Evolutionary conservation across 805 yeast genomes (phyloP), one percentile per base, ranked within the genome.

Genomic region (Starmerella geochares): DNA sequence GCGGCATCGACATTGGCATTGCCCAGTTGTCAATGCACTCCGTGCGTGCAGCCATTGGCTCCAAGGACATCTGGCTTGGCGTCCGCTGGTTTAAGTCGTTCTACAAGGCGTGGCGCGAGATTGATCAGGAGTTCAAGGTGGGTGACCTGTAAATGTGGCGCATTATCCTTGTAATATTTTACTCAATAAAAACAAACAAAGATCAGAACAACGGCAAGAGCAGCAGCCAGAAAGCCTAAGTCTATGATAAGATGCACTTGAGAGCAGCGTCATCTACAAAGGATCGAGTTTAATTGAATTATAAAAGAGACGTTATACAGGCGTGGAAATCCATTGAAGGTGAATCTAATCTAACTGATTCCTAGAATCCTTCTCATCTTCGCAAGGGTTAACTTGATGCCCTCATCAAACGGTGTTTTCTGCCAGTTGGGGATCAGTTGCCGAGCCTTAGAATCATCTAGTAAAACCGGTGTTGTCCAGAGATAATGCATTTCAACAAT

Each of bases 11-110:
- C 60, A 65, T 84, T 51, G 95, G 95, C 49, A 81, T 85, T 58
- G 79, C 94, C 2, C 94, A 85, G 67, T 71, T 83, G 58, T 76
- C 90, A 2, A 85, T 85, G 95, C 95, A 85, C 67, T 80, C 86
- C 37, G 81, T 85, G 58, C 75, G 94, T 60, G 94, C 92, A 24
- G 75, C 87, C 13, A 74, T 81, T 27, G 94, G 95, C 37, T 73
- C 84, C 19, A 75, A 79, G 62, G 95, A 86, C 62, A 74, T 83
- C 52, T 86, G 85, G 43, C 70, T 83, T 47, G 94, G 83, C 38
- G 74, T 78, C 46, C 77, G 80, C 62, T 82, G 80, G 66, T 84
- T 83, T 71, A 71, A 70, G 51, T 83, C 83, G 0, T 85, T 83
- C 67, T 82, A 76, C 65, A 63, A 74, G 43, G 69, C 75, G 56